These are phyloP conservation scores for Tetraselmis striata DNA, from an alignment of 139 green algal genomes.

Conservation along the genomic window DNA sequence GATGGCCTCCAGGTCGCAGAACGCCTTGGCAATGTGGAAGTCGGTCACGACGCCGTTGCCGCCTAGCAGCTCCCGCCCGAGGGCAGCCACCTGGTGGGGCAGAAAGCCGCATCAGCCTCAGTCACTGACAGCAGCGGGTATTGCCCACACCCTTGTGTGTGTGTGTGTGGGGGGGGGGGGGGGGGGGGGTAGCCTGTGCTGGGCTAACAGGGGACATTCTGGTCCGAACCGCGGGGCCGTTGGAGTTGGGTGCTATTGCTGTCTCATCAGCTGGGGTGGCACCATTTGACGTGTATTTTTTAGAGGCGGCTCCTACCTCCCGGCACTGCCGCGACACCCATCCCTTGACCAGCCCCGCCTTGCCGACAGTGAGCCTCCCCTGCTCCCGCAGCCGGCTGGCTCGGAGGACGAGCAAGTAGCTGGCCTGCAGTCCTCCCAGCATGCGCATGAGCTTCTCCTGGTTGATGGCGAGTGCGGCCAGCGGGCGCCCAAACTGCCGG, in stretches of 20 bases:
- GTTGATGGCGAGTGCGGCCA: slow-evolving; percentile 76
- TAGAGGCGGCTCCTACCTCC: too few relatives aligned
- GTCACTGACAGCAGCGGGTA: too few relatives aligned
- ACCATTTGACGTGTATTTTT: too few relatives aligned
- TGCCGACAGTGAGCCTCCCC: slow-evolving; percentile 76
- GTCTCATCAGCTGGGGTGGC: too few relatives aligned
- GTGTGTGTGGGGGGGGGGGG: too few relatives aligned
- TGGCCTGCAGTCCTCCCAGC: slow-evolving; percentile 56
- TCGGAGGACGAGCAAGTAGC: slow-evolving; percentile 72
- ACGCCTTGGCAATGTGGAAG: slow-evolving; percentile 85
- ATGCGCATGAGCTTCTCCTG: slow-evolving; percentile 85
- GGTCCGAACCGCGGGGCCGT: too few relatives aligned
- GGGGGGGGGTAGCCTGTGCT: too few relatives aligned
- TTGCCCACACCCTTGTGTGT: too few relatives aligned
- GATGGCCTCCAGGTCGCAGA: slow-evolving; percentile 77
- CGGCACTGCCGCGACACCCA: slow-evolving; percentile 72
- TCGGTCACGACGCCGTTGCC: slow-evolving; percentile 89
- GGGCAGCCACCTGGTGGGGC: slow-evolving; percentile 60
- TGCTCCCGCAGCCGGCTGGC: slow-evolving; percentile 77
- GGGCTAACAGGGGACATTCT: too few relatives aligned
- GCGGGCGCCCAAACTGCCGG: slow-evolving; percentile 75
- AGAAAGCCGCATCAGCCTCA: not conserved
- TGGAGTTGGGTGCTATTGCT: too few relatives aligned
- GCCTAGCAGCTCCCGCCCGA: slow-evolving; percentile 84
- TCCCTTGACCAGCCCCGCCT: slow-evolving; percentile 77